phyloP scores from a whole-genome alignment of 2,329 filamentous ascomycete genomes.

The Drechslerella dactyloides region DNA sequence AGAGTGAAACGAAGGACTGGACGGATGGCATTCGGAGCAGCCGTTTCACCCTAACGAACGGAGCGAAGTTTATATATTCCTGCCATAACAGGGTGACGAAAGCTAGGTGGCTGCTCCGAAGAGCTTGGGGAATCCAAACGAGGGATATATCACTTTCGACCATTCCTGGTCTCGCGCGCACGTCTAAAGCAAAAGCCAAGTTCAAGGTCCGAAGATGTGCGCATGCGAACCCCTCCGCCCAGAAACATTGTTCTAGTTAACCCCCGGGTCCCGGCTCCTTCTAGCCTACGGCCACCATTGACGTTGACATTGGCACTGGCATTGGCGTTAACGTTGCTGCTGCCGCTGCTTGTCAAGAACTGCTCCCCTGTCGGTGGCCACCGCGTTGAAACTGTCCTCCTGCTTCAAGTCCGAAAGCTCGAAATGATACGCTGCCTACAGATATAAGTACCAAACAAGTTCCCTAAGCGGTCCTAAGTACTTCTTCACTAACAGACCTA shows the following conservation, averaged over 20 bases:
- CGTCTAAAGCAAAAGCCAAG: conserved; percentile 15
- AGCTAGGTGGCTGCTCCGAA: conserved; percentile 22
- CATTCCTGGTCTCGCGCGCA: conserved; percentile 6
- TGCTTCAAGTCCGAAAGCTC: conserved; percentile 9
- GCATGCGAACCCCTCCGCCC: conserved; percentile 10
- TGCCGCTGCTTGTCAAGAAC: background rate
- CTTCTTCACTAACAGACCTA: conserved; percentile 5
- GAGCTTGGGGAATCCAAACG: conserved; percentile 28
- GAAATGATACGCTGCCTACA: conserved; percentile 16
- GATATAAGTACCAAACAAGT: background rate
- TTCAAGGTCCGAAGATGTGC: conserved; percentile 23
- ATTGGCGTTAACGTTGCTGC: too few relatives aligned
- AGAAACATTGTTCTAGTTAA: too few relatives aligned
- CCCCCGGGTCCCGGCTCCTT: too few relatives aligned
- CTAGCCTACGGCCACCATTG: too few relatives aligned
- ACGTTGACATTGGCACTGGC: too few relatives aligned
- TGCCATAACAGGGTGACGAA: conserved; percentile 10
- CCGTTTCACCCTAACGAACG: conserved; percentile 29
- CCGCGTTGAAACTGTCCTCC: conserved; percentile 19
- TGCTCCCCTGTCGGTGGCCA: conserved; percentile 5
- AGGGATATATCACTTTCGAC: conserved; percentile 44
- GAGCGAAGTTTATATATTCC: conserved; percentile 7
- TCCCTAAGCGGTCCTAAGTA: background rate
- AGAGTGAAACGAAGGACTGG: background rate
- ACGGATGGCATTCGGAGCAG: background rate